phyloP scores from a whole-genome alignment of 805 yeast genomes.

The Barnettozyma pratensis region DNA sequence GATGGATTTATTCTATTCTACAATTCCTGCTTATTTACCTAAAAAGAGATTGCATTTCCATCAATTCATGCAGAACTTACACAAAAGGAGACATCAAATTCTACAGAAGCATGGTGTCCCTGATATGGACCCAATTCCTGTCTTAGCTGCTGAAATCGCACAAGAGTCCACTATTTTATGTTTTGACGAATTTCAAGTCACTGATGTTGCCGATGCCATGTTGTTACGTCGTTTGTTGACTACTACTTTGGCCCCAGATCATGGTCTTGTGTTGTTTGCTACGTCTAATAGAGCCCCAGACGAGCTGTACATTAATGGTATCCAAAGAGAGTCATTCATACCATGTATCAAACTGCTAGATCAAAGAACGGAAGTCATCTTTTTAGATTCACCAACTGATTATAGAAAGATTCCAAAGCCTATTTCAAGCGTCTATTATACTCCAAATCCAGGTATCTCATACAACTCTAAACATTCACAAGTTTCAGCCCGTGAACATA shows the following conservation, averaged over 20 bases:
- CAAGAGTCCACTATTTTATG: slow-evolving; percentile 73
- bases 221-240: slow-evolving; percentile 70
- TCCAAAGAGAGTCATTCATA: slow-evolving; percentile 85
- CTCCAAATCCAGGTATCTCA: slow-evolving; percentile 58
- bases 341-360: slow-evolving; percentile 87
- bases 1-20: slow-evolving; percentile 89
- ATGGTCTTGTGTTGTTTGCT: slow-evolving; percentile 85
- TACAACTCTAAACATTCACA: slow-evolving; percentile 47
- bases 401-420: slow-evolving; percentile 88
- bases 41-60: slow-evolving; percentile 89
- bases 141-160: slow-evolving; percentile 79
- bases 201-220: slow-evolving; percentile 99
- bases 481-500: slow-evolving; percentile 53
- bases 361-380: slow-evolving; percentile 66
- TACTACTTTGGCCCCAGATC: slow-evolving; percentile 60
- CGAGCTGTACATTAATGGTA: slow-evolving; percentile 88
- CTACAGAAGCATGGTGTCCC: slow-evolving; percentile 54
- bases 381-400: slow-evolving; percentile 87
- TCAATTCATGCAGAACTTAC: slow-evolving; percentile 93
- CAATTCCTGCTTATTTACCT: slow-evolving; percentile 72
- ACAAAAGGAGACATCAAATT: slow-evolving; percentile 78
- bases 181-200: slow-evolving; percentile 96
- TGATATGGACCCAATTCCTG: slow-evolving; percentile 78
- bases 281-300: slow-evolving; percentile 95
- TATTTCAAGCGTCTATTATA: slow-evolving; percentile 68